Evolutionary conservation across 805 yeast species (phyloP), one percentile per base, ranked within the genome.

Genomic region (Kazachstania viticola): DNA sequence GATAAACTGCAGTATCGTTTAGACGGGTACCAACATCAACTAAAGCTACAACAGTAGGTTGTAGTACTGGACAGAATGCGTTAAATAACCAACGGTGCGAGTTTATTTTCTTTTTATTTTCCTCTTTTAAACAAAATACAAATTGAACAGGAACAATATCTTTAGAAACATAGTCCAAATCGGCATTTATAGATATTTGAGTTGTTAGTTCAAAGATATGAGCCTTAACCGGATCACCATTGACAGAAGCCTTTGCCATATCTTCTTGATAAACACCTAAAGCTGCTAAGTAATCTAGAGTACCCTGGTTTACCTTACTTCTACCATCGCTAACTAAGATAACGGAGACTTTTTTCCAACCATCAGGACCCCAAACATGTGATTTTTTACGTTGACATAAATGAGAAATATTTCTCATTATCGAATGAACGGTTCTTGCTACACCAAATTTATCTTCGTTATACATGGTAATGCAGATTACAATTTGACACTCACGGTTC

Each of bases 11-110:
- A 32, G 79, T 75, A 29, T 72, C 70, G 41, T 84, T 85, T n/a
- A 97, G 94, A 47, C 79, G 75, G 0, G 99, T 91, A 40, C 99
- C 99, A n/a, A 91, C 98, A 64, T 91, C 99, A 30, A 91, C 67
- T 38, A 91, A 60, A 6, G 84, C 73, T 34, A 88, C 76, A 12
- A 88, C 94, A 45, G 84, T 87, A 11, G 99, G 98, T 46, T 87
- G 82, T 41, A 93, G 62, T 14, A 78, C 69, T 2, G 96, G 96
- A 56, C 96, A 85, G 40, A 91, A 73, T 1, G 94, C 96, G 50
- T 91, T 87, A 58, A 91, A 85, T 34, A 93, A 63, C 99, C 99
- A 91, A 56, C 97, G 75, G 56, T 91, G 99, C 2, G 97, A 88
- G 58, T 91, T 91, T 56, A 91, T 85, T 52, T 91, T 91, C 58